phyloP scores from a whole-genome alignment of 768 basidiomycete genomes.

The Tylopilus vinaceipallidus region DNA sequence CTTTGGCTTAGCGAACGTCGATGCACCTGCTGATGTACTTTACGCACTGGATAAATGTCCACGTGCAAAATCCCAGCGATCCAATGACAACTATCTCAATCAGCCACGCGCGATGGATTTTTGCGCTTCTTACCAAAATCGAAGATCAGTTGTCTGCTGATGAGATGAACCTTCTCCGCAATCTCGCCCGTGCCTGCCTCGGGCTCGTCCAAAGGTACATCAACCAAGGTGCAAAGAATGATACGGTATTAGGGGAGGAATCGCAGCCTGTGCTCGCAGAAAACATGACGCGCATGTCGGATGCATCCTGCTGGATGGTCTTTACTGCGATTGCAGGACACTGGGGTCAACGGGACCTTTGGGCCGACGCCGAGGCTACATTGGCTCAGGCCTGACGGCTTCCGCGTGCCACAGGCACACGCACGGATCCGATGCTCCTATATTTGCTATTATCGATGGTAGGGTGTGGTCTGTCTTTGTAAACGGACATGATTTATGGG shows the following conservation, averaged over 20 bases:
- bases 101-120: conserved; percentile 75
- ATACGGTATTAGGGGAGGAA: conserved; percentile 4
- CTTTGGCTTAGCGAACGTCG: conserved; percentile 51
- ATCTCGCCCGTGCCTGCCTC: conserved; percentile 69
- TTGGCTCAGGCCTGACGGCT: conserved; percentile 28
- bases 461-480: conserved; percentile 3
- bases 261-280: not conserved
- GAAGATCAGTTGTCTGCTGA: conserved; percentile 71
- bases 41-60: conserved; percentile 71
- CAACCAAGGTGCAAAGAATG: conserved; percentile 22
- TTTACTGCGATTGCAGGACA: conserved; percentile 59
- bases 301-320: conserved; percentile 70
- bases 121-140: conserved; percentile 65
- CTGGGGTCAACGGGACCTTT: conserved; percentile 82
- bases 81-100: conserved; percentile 44
- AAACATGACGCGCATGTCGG: conserved; percentile 34
- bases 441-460: not conserved
- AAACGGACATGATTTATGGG: conserved; percentile 4
- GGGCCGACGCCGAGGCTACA: conserved; percentile 69
- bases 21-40: conserved; percentile 84
- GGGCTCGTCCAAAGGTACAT: conserved; percentile 40
- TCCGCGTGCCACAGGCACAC: not conserved
- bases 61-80: conserved; percentile 45
- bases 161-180: conserved; percentile 74
- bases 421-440: not conserved